Evolutionary conservation across 176 grass and related monocot species (phyloP).

Genomic region (Triticum turgidum): DNA sequence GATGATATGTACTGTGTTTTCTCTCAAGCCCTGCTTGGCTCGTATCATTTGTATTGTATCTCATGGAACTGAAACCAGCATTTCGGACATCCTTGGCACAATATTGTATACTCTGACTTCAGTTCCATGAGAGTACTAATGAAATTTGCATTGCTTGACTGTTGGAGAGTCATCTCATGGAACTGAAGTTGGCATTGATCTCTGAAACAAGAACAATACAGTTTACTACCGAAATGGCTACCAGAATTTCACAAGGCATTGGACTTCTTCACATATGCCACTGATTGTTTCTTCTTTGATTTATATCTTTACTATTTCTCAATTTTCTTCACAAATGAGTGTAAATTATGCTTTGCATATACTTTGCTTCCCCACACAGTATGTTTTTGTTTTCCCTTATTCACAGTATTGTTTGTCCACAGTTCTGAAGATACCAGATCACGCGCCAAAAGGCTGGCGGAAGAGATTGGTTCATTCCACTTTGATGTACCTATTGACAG

Average conservation of each 20-base stretch:
- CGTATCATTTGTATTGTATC: slow-evolving; percentile 2
- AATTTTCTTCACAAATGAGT: neutral
- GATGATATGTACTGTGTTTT: slow-evolving; percentile 6
- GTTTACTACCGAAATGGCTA: neutral
- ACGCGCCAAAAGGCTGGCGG: slow-evolving; percentile 74
- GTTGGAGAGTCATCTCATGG: neutral
- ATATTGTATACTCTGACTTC: neutral
- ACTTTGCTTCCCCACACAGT: slow-evolving; percentile 6
- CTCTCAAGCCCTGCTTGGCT: neutral
- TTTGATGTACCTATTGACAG: slow-evolving; percentile 81
- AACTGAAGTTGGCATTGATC: neutral
- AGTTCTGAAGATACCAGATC: slow-evolving; percentile 92
- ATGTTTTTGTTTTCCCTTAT: slow-evolving; percentile 21
- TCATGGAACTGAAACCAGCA: neutral
- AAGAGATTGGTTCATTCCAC: slow-evolving; percentile 90
- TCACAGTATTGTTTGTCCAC: slow-evolving; percentile 30
- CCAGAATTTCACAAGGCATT: slow-evolving; percentile 1
- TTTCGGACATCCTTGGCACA: neutral
- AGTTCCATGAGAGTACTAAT: neutral
- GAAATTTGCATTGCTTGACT: neutral
- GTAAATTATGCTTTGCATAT: neutral
- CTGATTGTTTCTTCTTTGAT: slow-evolving; percentile 2
- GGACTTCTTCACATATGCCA: neutral
- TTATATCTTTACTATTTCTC: slow-evolving; percentile 4
- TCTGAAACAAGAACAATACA: neutral